Conservation (phyloP, 345 rosid genomes). For the Corchorus olitorius region DNA sequence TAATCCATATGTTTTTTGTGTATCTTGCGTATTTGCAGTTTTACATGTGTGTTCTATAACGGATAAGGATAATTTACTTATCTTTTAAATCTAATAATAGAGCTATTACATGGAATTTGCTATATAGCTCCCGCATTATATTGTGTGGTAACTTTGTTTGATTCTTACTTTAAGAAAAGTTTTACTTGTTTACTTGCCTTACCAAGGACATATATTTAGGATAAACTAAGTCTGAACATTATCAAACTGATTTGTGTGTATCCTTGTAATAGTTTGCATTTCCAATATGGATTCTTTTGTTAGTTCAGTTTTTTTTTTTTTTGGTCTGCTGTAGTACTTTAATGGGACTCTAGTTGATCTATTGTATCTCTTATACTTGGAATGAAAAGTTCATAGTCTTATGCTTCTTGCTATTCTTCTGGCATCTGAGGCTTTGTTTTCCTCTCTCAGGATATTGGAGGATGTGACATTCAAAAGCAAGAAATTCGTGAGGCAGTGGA, state of each 20-base stretch:
- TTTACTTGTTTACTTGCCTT: not conserved
- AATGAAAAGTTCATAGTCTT: too few species aligned
- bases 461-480: constrained; percentile 98
- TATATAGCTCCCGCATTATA: too few species aligned
- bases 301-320: not conserved
- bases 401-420: not conserved
- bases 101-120: too few species aligned
- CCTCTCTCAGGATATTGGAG: constrained; percentile 84
- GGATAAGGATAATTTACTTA: too few species aligned
- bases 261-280: not conserved
- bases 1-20: not conserved
- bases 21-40: not conserved
- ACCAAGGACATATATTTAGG: too few species aligned
- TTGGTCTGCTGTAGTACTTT: not conserved
- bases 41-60: not conserved
- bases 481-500: constrained; percentile 99
- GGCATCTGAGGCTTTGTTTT: constrained; percentile 8
- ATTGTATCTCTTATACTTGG: too few species aligned
- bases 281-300: not conserved
- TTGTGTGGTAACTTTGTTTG: too few species aligned
- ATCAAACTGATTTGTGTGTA: not conserved
- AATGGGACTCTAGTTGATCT: not conserved
- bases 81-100: too few species aligned
- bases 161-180: not conserved
- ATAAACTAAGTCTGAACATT: not conserved